Conservation (phyloP, 202 grass and related monocot genomes). For the Schoenoplectus tabernaemontani region DNA sequence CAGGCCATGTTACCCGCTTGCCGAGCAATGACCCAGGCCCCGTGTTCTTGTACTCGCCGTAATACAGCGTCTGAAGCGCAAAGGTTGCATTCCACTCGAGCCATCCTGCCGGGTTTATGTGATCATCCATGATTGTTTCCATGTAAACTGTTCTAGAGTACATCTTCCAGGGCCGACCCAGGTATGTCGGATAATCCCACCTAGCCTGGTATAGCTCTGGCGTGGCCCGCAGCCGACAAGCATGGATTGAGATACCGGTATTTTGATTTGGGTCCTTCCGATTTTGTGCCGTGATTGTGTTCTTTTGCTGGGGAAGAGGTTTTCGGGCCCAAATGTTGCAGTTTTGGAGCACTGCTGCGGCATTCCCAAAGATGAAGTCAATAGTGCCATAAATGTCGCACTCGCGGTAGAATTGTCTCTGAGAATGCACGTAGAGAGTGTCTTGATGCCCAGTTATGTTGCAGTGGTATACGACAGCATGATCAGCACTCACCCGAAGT, state of each 20-base stretch:
- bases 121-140: conserved; percentile 40
- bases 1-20: conserved; percentile 34
- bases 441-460: conserved; percentile 43
- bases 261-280: conserved; percentile 56
- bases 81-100: conserved; percentile 44
- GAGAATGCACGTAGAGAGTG: conserved; percentile 54
- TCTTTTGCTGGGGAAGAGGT: conserved; percentile 43
- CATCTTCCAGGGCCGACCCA: conserved; percentile 55
- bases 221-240: conserved; percentile 28
- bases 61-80: conserved; percentile 50
- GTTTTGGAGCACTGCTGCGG: conserved; percentile 53
- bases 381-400: conserved; percentile 58
- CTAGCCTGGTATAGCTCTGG: conserved; percentile 28
- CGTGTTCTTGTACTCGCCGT: conserved; percentile 57
- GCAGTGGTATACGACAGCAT: conserved; percentile 48
- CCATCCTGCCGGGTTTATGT: conserved; percentile 48
- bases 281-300: conserved; percentile 50
- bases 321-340: conserved; percentile 50
- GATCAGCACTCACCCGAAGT: conserved; percentile 42
- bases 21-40: conserved; percentile 35
- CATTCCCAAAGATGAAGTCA: conserved; percentile 63
- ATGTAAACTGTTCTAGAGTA: conserved; percentile 50
- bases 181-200: conserved; percentile 30
- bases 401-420: conserved; percentile 58
- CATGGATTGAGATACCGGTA: conserved; percentile 56